A percentile compares a stretch with the other conserved stretches of the same genome.
These are phyloP conservation scores for Quercus mongolica DNA, from an alignment of 306 rosid genomes.

Conservation along the genomic window DNA sequence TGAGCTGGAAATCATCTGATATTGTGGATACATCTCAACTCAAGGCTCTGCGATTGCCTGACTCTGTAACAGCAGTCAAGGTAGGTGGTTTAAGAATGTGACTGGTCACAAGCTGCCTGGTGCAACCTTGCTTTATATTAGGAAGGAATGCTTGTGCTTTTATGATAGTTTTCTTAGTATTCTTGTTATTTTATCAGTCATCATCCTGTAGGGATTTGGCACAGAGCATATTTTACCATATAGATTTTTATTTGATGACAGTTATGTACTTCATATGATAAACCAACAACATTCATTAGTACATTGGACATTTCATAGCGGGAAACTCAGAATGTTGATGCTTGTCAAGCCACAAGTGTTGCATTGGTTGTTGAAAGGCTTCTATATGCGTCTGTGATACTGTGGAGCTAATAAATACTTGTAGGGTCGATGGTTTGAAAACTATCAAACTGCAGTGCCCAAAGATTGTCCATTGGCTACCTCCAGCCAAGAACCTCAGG, in stretches of 20 bases:
- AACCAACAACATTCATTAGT: not conserved
- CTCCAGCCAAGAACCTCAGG: not conserved
- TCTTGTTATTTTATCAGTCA: not conserved
- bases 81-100: conserved; percentile 16
- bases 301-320: not conserved
- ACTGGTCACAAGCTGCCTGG: not conserved
- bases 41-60: conserved; percentile 35
- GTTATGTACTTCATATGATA: not conserved
- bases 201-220: not conserved
- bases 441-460: not conserved
- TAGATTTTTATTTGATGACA: not conserved
- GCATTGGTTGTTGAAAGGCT: not conserved
- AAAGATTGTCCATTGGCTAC: not conserved
- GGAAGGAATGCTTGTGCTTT: not conserved
- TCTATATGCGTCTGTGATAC: not conserved
- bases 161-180: not conserved
- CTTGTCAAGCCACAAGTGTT: not conserved
- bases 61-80: conserved; percentile 34
- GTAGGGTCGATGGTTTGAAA: not conserved
- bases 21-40: conserved; percentile 35
- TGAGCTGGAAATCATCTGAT: conserved; percentile 40
- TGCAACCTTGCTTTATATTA: not conserved
- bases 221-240: not conserved
- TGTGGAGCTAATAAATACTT: not conserved
- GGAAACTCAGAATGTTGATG: not conserved